Percentiles rank a stretch among this genome's conserved stretches.
Evolutionary conservation across 495 filamentous ascomycete species (phyloP).

Genomic region (Penicillium canescens): DNA sequence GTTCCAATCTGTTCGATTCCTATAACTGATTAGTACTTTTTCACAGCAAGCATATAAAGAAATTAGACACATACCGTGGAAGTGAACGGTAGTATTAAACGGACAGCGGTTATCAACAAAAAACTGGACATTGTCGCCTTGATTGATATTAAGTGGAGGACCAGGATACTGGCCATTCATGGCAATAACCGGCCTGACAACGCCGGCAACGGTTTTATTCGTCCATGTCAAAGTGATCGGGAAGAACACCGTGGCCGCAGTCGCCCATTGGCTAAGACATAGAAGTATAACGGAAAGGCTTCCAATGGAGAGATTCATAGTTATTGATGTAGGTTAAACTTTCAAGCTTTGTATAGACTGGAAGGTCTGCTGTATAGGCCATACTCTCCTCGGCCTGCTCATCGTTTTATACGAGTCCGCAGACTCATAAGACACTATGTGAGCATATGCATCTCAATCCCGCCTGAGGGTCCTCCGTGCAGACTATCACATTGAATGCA

Average conservation of each 20-base stretch:
- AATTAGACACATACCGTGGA: conserved; percentile 40
- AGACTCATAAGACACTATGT: neutral
- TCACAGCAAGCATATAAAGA: neutral
- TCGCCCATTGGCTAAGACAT: conserved; percentile 16
- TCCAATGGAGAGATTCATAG: conserved; percentile 11
- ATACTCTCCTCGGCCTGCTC: neutral
- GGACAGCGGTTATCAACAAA: conserved; percentile 57
- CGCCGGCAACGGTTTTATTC: conserved; percentile 28
- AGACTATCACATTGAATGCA: neutral
- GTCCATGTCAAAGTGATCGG: conserved; percentile 34
- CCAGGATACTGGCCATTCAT: conserved; percentile 64
- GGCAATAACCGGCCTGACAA: conserved; percentile 50
- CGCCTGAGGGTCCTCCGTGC: neutral
- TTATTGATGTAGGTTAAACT: neutral
- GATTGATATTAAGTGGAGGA: conserved; percentile 56
- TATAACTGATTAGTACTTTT: neutral
- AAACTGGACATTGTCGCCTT: conserved; percentile 63
- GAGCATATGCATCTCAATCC: conserved; percentile 2
- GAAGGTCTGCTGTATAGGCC: neutral
- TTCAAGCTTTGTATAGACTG: neutral
- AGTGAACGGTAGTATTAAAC: conserved; percentile 53
- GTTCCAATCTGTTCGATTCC: conserved; percentile 41
- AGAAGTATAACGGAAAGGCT: conserved; percentile 9
- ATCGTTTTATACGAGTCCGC: neutral
- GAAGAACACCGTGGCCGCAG: conserved; percentile 29